A percentile compares a stretch with the other conserved stretches of the same genome.
Evolutionary conservation across 192 early-diverging fungal genomes (phyloP).

Genomic region (Geranomyces variabilis): DNA sequence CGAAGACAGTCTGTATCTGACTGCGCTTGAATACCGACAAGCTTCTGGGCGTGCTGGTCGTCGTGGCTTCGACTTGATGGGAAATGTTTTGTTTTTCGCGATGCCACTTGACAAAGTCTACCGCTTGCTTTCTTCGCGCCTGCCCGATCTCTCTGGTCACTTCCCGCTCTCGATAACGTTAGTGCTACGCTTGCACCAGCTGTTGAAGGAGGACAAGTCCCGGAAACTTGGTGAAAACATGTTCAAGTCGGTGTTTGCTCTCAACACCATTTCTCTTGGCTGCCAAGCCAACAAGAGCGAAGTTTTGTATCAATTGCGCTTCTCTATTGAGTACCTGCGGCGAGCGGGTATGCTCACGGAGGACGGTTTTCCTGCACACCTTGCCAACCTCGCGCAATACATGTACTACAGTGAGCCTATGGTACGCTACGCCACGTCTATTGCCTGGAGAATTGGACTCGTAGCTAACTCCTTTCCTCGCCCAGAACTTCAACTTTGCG

Average conservation of each 20-base stretch:
- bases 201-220: constrained; percentile 34
- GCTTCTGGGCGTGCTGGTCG: constrained; percentile 41
- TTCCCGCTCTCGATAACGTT: constrained; percentile 51
- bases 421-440: constrained; percentile 1
- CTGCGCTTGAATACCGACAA: constrained; percentile 48
- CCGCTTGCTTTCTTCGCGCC: constrained; percentile 40
- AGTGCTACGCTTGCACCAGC: constrained; percentile 37
- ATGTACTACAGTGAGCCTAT: constrained; percentile 40
- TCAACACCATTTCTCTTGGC: constrained; percentile 6
- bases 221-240: constrained; percentile 7
- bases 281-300: constrained; percentile 17
- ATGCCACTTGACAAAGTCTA: constrained; percentile 42
- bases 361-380: constrained; percentile 24
- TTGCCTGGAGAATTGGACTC: background rate
- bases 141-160: constrained; percentile 42
- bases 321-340: constrained; percentile 49
- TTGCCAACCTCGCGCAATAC: constrained; percentile 34
- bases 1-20: constrained; percentile 47
- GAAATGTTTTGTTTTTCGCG: constrained; percentile 50
- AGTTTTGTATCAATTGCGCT: constrained; percentile 46
- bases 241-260: background rate
- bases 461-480: background rate
- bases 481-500: constrained; percentile 45
- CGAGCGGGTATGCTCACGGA: constrained; percentile 31
- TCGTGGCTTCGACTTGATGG: constrained; percentile 48